phyloP scores from a whole-genome alignment of 441 rosid genomes.

The Metrosideros polymorpha region DNA sequence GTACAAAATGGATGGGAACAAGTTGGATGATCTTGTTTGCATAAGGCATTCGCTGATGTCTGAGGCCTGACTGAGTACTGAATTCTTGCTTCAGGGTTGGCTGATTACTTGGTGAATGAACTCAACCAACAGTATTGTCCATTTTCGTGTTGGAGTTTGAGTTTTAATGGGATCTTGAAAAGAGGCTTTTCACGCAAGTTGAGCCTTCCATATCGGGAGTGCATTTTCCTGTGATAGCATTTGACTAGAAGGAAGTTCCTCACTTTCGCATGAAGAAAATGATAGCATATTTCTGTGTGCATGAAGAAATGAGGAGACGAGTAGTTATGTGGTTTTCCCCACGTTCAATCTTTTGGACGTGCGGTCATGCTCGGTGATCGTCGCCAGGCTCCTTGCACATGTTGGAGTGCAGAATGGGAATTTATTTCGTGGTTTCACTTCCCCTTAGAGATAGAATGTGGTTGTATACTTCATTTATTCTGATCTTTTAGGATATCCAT shows the following conservation, averaged over 20 bases:
- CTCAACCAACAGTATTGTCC: neutral
- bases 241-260: neutral
- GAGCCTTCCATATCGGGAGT: neutral
- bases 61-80: slow-evolving; percentile 15
- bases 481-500: neutral
- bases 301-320: neutral
- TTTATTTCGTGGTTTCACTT: neutral
- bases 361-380: neutral
- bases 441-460: neutral
- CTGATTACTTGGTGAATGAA: neutral
- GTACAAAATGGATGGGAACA: slow-evolving; percentile 97
- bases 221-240: neutral
- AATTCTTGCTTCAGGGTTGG: neutral
- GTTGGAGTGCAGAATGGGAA: neutral
- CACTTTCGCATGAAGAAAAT: neutral
- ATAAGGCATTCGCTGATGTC: slow-evolving; percentile 48
- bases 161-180: neutral
- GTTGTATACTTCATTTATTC: neutral
- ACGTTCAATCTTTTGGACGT: neutral
- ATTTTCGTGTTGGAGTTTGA: neutral
- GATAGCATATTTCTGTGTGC: neutral
- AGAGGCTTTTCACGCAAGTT: neutral
- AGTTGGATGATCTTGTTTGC: slow-evolving; percentile 93
- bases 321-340: neutral
- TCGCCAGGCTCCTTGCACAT: neutral